These are phyloP conservation scores for Botrytis paeoniae DNA, from an alignment of 2,329 filamentous ascomycete species.

Conservation along the genomic window DNA sequence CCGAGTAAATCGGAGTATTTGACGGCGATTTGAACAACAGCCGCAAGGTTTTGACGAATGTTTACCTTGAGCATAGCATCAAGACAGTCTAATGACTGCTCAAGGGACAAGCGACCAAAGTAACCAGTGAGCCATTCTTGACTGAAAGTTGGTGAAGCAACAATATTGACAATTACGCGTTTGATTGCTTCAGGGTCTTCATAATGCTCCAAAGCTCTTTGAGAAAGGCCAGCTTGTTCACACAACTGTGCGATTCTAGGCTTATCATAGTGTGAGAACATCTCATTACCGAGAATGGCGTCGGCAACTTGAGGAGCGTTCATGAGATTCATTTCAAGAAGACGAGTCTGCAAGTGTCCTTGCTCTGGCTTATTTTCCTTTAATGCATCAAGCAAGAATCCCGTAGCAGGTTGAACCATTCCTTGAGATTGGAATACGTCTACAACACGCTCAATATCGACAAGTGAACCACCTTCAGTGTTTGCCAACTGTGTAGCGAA, in stretches of 20 bases:
- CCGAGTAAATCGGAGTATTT: slow-evolving; percentile 97
- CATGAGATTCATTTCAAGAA: slow-evolving; percentile 96
- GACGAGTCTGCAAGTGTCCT: slow-evolving; percentile 85
- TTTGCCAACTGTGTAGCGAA: slow-evolving; percentile 92
- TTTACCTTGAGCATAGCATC: slow-evolving; percentile 96
- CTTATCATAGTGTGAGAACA: slow-evolving; percentile 98
- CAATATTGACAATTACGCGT: slow-evolving; percentile 80
- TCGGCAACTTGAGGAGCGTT: slow-evolving; percentile 97
- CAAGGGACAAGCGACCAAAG: slow-evolving; percentile 92
- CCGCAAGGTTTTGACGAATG: slow-evolving; percentile 93
- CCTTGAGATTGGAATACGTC: slow-evolving; percentile 98
- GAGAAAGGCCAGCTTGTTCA: slow-evolving; percentile 83
- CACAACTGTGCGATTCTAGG: slow-evolving; percentile 83
- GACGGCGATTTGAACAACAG: slow-evolving; percentile 91
- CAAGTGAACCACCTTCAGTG: slow-evolving; percentile 78
- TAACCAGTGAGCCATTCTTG: slow-evolving; percentile 88
- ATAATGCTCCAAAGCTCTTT: slow-evolving; percentile 90
- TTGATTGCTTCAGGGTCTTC: slow-evolving; percentile 88
- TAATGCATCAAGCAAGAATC: slow-evolving; percentile 93
- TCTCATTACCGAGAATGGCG: slow-evolving; percentile 95
- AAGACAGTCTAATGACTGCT: slow-evolving; percentile 89
- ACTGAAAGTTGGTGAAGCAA: slow-evolving; percentile 78
- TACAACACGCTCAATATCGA: slow-evolving; percentile 91
- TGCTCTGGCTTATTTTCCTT: slow-evolving; percentile 95
- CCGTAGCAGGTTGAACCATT: slow-evolving; percentile 95